These are phyloP conservation scores for Lactifluus piperatus DNA, from an alignment of 768 basidiomycete genomes.

Conservation along the genomic window DNA sequence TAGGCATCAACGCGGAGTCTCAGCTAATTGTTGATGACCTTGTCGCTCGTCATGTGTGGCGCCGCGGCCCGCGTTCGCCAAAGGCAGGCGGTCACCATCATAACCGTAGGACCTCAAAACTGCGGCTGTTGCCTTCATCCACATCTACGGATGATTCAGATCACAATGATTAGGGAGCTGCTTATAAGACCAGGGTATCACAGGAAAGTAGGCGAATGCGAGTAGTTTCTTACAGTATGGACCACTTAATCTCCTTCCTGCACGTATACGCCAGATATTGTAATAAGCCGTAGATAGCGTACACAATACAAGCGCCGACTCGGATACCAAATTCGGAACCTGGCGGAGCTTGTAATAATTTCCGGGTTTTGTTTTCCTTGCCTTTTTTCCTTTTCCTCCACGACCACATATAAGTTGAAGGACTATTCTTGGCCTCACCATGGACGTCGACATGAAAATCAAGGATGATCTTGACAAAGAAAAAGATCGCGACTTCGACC, in stretches of 20 bases:
- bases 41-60: slow-evolving; percentile 19
- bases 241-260: not conserved
- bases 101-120: not conserved
- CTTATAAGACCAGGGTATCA: not conserved
- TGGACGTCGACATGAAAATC: slow-evolving; percentile 78
- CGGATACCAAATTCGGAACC: not conserved
- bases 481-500: slow-evolving; percentile 36
- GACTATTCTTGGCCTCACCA: slow-evolving; percentile 22
- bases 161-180: not conserved
- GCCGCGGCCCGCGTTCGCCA: slow-evolving; percentile 5
- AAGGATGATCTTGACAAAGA: slow-evolving; percentile 71
- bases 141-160: slow-evolving; percentile 10
- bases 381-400: not conserved
- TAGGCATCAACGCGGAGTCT: slow-evolving; percentile 11
- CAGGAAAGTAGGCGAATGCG: not conserved
- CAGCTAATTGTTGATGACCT: slow-evolving; percentile 13
- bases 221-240: not conserved
- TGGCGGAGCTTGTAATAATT: not conserved
- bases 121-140: not conserved
- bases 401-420: not conserved
- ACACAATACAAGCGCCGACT: not conserved
- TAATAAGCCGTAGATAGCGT: not conserved
- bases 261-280: not conserved
- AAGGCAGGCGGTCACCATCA: not conserved
- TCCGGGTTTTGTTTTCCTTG: not conserved